Conservation (phyloP, 2,329 filamentous ascomycete species). For the Aureobasidium sp. region DNA sequence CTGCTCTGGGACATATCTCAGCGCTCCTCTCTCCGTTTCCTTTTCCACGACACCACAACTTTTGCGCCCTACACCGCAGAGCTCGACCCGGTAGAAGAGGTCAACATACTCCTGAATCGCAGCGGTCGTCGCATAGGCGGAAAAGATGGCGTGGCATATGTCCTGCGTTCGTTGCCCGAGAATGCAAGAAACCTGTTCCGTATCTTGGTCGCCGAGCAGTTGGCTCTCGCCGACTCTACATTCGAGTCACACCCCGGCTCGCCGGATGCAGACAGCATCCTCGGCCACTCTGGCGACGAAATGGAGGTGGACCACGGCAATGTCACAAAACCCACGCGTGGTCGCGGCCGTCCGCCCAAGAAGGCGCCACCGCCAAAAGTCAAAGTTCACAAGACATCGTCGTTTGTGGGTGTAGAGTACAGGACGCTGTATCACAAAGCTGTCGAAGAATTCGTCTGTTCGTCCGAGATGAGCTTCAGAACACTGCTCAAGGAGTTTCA, state of each 20-base stretch:
- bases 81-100: constrained; percentile 78
- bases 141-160: constrained; percentile 84
- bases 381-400: neutral
- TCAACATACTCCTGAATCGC: constrained; percentile 76
- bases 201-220: constrained; percentile 73
- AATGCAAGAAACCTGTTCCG: constrained; percentile 84
- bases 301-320: constrained; percentile 19
- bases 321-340: constrained; percentile 20
- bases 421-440: constrained; percentile 89
- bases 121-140: constrained; percentile 73
- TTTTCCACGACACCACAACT: constrained; percentile 92
- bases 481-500: constrained; percentile 95
- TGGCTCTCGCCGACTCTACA: constrained; percentile 52
- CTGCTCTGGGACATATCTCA: constrained; percentile 82
- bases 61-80: constrained; percentile 67
- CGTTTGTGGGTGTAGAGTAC: constrained; percentile 68
- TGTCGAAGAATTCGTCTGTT: constrained; percentile 93
- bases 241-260: constrained; percentile 21
- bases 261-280: neutral
- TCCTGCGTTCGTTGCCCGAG: constrained; percentile 80
- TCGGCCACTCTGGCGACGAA: constrained; percentile 13
- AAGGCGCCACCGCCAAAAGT: neutral
- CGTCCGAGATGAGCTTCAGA: constrained; percentile 89
- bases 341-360: constrained; percentile 14
- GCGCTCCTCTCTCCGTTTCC: constrained; percentile 73